A percentile compares a stretch with the other conserved stretches of the same genome.
phyloP scores from a whole-genome alignment of 2,329 filamentous ascomycete species.

The Cordyceps sp. region DNA sequence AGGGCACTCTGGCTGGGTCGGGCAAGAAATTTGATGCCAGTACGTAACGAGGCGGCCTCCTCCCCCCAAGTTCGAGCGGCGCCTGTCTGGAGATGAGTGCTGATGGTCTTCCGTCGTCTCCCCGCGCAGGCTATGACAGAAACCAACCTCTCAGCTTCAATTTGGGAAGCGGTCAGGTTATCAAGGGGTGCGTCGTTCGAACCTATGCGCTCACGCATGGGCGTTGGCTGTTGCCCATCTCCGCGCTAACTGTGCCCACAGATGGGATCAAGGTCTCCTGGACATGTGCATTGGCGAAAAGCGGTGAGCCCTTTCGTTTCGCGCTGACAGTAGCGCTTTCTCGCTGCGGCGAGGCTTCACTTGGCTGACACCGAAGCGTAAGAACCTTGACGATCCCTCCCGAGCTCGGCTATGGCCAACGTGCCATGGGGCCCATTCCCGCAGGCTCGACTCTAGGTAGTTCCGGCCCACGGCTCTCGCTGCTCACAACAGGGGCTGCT shows the following conservation, averaged over 20 bases:
- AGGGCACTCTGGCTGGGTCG: slow-evolving; percentile 56
- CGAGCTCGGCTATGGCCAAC: slow-evolving; percentile 64
- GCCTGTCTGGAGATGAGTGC: too few species aligned
- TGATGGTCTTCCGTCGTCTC: too few species aligned
- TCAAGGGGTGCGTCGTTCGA: slow-evolving; percentile 51
- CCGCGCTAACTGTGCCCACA: slow-evolving; percentile 12
- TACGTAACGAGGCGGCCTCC: slow-evolving; percentile 12
- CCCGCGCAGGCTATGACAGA: slow-evolving; percentile 49
- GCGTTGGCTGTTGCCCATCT: background rate
- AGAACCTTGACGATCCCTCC: slow-evolving; percentile 82
- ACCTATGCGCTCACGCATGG: slow-evolving; percentile 5
- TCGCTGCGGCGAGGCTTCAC: too few species aligned
- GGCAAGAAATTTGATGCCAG: slow-evolving; percentile 74
- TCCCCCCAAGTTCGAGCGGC: too few species aligned
- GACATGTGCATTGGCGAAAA: slow-evolving; percentile 96
- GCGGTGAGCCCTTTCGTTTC: slow-evolving; percentile 25
- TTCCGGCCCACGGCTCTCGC: background rate
- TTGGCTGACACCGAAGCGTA: background rate
- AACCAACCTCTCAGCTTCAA: slow-evolving; percentile 61
- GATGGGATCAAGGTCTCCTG: slow-evolving; percentile 78
- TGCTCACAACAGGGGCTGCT: too few species aligned
- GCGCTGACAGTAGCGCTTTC: background rate
- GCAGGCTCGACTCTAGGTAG: slow-evolving; percentile 59
- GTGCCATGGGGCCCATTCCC: slow-evolving; percentile 67
- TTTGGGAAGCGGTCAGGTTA: slow-evolving; percentile 69